Base-by-base conservation (phyloP, 1,139 yeast species). In the Tardiomyces digboiensis region DNA sequence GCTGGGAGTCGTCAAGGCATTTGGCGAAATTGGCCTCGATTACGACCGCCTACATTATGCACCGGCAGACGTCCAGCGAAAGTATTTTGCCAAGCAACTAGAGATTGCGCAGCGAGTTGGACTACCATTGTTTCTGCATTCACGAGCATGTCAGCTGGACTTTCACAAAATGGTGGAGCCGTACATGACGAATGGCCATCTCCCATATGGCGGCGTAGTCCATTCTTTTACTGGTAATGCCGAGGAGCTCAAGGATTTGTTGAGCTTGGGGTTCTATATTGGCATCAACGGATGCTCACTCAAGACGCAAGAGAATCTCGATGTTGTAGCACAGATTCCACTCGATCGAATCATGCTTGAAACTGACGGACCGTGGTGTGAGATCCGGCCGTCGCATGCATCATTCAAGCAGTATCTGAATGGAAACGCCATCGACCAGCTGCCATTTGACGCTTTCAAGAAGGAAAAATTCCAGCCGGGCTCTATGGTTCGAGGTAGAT, bases 291-390 rank as follows among this genome's bases (percentile, higher is more conserved):
- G 98, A 1, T 91, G 98, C 56, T 88, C 97, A 2, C 71, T 93
- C 49, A 83, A 84, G 57, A 77, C 86, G 0, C 76, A 76, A 46
- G 89, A 83, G 49, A 87, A 85, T 56, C 62, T 89, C 10, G 70
- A 71, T 18, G 89, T 82, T 13, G 87, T 82, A 0, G 66, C 69
- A 38, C 57, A 64, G 33, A 74, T 91, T 10, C 98, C 98, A 0
- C 56, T 78, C 8, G 76, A 80, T 10, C 72, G 71, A 53, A 63
- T 91, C 36, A 66, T 91, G 75, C 74, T 91, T 19, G 99, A 91
- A 61, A 89, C 97, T 0, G 97, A 91, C 65, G 89, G 97, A 1
- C 98, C 99, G 1, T 91, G 98, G 98, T 91, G 99, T 66, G 97
- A 89, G 57, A 78, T 91, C 38, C 72, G 94, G 46, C 84, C 78